These are phyloP conservation scores for Pseudohalonectria lignicola DNA, from an alignment of 2,329 filamentous ascomycete species.

Conservation along the genomic window DNA sequence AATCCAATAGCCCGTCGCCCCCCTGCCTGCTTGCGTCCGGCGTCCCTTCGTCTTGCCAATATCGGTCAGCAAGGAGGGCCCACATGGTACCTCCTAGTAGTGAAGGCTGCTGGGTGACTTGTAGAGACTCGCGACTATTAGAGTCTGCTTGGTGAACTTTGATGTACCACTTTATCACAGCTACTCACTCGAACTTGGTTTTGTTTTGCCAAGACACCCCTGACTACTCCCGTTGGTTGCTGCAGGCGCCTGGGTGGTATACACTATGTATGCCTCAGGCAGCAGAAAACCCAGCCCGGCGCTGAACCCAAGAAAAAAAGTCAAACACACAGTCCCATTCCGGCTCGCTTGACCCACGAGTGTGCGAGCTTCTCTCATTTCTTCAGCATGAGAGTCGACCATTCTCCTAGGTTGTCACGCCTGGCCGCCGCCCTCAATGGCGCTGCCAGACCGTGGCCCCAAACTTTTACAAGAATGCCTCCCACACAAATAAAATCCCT, in stretches of 20 bases:
- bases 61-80: not conserved
- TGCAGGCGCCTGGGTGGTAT: too few species aligned
- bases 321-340: constrained; percentile 6
- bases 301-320: constrained; percentile 2
- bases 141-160: too few species aligned
- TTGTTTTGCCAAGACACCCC: too few species aligned
- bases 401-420: constrained; percentile 6
- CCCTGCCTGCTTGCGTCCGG: too few species aligned
- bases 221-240: too few species aligned
- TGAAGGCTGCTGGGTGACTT: too few species aligned
- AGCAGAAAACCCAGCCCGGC: too few species aligned
- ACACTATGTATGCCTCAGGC: too few species aligned
- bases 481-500: constrained; percentile 10
- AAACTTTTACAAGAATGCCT: constrained; percentile 12
- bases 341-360: constrained; percentile 9
- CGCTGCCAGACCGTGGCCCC: constrained; percentile 11
- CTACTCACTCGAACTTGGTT: too few species aligned
- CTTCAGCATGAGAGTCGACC: constrained; percentile 3
- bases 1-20: not conserved
- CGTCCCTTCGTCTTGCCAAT: not conserved
- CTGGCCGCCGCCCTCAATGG: constrained; percentile 7
- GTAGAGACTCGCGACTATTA: too few species aligned
- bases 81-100: too few species aligned
- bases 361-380: constrained; percentile 2
- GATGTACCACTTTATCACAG: too few species aligned